A percentile compares a stretch with the other conserved stretches of the same genome.
phyloP scores from a whole-genome alignment of 2,329 filamentous ascomycete genomes.

The Chlorencoelia australis region DNA sequence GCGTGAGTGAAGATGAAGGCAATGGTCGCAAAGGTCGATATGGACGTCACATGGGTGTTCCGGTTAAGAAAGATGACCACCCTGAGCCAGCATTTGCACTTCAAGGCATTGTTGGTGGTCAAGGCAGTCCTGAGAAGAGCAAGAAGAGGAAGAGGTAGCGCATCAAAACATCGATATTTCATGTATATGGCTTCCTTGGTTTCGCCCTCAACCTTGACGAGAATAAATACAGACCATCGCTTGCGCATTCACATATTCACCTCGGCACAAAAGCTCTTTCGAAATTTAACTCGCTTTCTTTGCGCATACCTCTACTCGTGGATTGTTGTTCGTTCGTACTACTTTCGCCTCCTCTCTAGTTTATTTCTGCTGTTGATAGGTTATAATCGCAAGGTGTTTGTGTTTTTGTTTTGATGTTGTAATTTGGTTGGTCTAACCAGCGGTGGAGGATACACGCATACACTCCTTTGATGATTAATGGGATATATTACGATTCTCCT shows the following conservation, averaged over 20 bases:
- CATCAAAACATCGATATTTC: background rate
- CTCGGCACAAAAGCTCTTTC: background rate
- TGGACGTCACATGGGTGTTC: conserved; percentile 60
- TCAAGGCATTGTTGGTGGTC: conserved; percentile 23
- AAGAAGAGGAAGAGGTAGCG: conserved; percentile 59
- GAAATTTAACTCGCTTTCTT: background rate
- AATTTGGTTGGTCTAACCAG: conserved; percentile 1
- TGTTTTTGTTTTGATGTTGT: background rate
- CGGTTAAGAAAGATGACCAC: conserved; percentile 49
- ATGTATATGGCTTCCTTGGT: background rate
- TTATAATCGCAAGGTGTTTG: no score
- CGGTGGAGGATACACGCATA: background rate
- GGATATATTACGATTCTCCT: no score
- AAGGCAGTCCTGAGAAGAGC: conserved; percentile 42
- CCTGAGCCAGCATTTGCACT: conserved; percentile 23
- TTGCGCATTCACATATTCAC: background rate
- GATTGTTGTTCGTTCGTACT: background rate
- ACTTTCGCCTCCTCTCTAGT: background rate
- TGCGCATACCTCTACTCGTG: background rate
- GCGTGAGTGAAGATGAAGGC: conserved; percentile 94
- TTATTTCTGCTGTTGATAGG: background rate
- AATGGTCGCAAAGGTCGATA: conserved; percentile 96
- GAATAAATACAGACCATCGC: background rate
- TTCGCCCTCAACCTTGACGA: background rate
- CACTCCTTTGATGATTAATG: conserved; percentile 1